Base-by-base conservation (phyloP, 192 early-diverging fungal genomes). In the Podila epicladia region DNA sequence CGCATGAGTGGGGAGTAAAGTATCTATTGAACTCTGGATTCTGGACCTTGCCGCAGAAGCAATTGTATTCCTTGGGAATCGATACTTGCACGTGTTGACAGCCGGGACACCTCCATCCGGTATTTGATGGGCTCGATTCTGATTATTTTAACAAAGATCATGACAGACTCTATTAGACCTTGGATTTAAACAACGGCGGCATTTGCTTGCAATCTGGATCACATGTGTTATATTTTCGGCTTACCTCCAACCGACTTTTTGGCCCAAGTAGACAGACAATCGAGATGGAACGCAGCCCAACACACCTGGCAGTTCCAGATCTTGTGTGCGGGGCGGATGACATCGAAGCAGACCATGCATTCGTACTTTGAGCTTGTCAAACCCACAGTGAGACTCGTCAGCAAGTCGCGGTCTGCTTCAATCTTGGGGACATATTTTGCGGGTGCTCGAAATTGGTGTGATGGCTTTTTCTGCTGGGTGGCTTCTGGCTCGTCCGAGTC, bases 341-440 rank as follows among this genome's bases (percentile, higher is more conserved):
- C 83, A 85, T 99, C 97, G 87, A 92, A 97, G 85, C 97, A 99
- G 11, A 99, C 91, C 96, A 98, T 96, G 86, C 97, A 99, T 71
- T 99, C 96, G 83, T 97, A 97, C 1, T 89, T 84, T 12, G 90
- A 88, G 41, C 82, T 90, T 22, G 80, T 87, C 60, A 97, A 85
- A 31, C 89, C 90, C 60, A 88, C 82, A 5, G 90, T 87, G 26
- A 97, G 83, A 9, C 89, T 84, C 4, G 84, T 85, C 63, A 91
- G 78, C 38, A 96, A 84, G 74, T 94, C 92, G 17, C 67, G 70
- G 35, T 80, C 77, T 31, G 69, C 77, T 26, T 80, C 77, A 5
- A 73, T 62, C 6, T 41, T 80, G 41, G 69, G 77, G 29, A 80
- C 77, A 73, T 62, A 80, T 58, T 73, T 72, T 37, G 41, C 71